Conservation (phyloP, 2,329 filamentous ascomycete genomes). For the Bipolaris oryzae region DNA sequence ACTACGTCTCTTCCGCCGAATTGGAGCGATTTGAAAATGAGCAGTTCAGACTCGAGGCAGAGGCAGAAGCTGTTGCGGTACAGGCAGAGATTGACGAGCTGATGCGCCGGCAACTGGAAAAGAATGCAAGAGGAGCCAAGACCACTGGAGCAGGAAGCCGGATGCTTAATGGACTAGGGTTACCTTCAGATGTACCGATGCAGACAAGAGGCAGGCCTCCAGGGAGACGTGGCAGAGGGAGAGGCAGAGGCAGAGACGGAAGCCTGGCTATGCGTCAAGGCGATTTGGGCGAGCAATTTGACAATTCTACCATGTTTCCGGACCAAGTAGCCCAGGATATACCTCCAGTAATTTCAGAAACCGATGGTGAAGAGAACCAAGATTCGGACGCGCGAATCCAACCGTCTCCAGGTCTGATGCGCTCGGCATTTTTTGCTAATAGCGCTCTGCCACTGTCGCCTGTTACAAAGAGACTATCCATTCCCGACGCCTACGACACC, state of each 20-base stretch:
- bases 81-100: slow-evolving; percentile 31
- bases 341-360: slow-evolving; percentile 12
- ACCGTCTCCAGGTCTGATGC: slow-evolving; percentile 31
- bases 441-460: slow-evolving; percentile 38
- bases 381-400: slow-evolving; percentile 4
- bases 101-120: slow-evolving; percentile 24
- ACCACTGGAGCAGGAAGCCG: slow-evolving; percentile 14
- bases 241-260: slow-evolving; percentile 17
- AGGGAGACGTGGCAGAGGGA: slow-evolving; percentile 19
- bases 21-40: slow-evolving; percentile 43
- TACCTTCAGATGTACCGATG: slow-evolving; percentile 11
- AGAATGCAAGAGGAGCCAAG: slow-evolving; percentile 30
- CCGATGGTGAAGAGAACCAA: slow-evolving; percentile 19
- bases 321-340: slow-evolving; percentile 20
- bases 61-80: slow-evolving; percentile 30
- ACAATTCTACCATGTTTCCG: slow-evolving; percentile 8
- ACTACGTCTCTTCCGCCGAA: slow-evolving; percentile 38
- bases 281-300: slow-evolving; percentile 1
- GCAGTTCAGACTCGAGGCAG: slow-evolving; percentile 36
- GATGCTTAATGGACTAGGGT: slow-evolving; percentile 17
- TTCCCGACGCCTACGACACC: slow-evolving; percentile 2
- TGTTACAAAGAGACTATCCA: slow-evolving; percentile 12
- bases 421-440: slow-evolving; percentile 40
- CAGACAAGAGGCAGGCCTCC: slow-evolving; percentile 20
- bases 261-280: slow-evolving; percentile 4